Conservation (phyloP, 192 early-diverging fungal genomes). For the Linnemannia elongata region DNA sequence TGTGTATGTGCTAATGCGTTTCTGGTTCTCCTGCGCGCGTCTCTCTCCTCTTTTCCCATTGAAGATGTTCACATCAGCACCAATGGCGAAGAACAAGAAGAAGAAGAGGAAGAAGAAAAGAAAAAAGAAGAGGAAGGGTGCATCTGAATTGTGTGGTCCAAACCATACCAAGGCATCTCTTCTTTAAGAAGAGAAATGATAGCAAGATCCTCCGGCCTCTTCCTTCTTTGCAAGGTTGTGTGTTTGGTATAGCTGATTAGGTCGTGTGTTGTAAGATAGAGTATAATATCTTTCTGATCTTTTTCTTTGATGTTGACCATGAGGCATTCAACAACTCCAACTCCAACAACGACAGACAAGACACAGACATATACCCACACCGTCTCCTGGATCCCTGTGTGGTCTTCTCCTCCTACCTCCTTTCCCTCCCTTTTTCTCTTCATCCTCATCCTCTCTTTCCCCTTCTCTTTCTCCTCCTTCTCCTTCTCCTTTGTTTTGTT, state of each 20-base stretch:
- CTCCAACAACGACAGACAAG: background rate
- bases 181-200: background rate
- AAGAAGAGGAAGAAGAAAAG: no score
- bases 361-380: background rate
- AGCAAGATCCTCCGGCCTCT: background rate
- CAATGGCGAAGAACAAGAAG: background rate
- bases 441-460: background rate
- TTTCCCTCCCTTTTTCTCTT: constrained; percentile 6
- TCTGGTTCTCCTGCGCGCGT: background rate
- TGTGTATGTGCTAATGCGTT: background rate
- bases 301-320: background rate
- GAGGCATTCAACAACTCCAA: background rate
- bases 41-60: background rate
- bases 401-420: background rate
- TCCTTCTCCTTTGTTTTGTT: background rate
- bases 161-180: background rate
- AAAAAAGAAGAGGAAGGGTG: no score
- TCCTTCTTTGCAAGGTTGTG: no score
- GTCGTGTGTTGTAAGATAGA: no score
- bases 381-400: background rate
- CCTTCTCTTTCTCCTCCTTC: background rate
- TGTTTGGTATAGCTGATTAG: no score
- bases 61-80: background rate
- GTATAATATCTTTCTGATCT: background rate
- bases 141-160: background rate